Percentiles rank a stretch among this genome's conserved stretches.
Conservation (phyloP, 768 basidiomycete species). For the Symmetrospora coprosmae region DNA sequence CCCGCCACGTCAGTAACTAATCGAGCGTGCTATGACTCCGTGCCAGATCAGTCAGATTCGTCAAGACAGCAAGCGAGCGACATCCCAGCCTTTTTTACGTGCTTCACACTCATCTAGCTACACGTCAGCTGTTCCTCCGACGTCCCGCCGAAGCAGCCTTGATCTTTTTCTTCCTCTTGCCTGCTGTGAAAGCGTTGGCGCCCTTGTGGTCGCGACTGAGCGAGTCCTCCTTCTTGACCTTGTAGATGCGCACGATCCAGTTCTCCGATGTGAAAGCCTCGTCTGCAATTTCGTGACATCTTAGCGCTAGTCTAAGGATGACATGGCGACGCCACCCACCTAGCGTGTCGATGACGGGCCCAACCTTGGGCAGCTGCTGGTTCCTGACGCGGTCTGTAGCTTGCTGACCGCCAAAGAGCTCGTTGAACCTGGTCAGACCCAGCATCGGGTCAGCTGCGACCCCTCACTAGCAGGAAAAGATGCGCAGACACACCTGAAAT, state of each 20-base stretch:
- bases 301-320: background rate
- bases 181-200: slow-evolving; percentile 67
- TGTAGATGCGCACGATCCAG: slow-evolving; percentile 96
- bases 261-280: slow-evolving; percentile 99
- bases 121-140: too few species aligned
- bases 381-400: slow-evolving; percentile 76
- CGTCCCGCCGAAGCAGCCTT: too few species aligned
- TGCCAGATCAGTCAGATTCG: too few species aligned
- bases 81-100: too few species aligned
- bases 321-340: slow-evolving; percentile 47
- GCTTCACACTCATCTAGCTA: too few species aligned
- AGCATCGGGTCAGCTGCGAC: background rate
- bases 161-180: slow-evolving; percentile 70
- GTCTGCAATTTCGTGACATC: slow-evolving; percentile 43
- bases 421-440: slow-evolving; percentile 53
- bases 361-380: slow-evolving; percentile 60
- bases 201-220: slow-evolving; percentile 78
- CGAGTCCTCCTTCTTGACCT: slow-evolving; percentile 84
- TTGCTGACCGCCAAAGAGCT: slow-evolving; percentile 64
- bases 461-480: background rate
- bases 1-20: too few species aligned
- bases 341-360: slow-evolving; percentile 72
- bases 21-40: too few species aligned
- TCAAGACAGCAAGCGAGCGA: too few species aligned
- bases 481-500: slow-evolving; percentile 54